Evolutionary conservation across 2,329 filamentous ascomycete genomes (phyloP).

Genomic region (Scedosporium boydii): DNA sequence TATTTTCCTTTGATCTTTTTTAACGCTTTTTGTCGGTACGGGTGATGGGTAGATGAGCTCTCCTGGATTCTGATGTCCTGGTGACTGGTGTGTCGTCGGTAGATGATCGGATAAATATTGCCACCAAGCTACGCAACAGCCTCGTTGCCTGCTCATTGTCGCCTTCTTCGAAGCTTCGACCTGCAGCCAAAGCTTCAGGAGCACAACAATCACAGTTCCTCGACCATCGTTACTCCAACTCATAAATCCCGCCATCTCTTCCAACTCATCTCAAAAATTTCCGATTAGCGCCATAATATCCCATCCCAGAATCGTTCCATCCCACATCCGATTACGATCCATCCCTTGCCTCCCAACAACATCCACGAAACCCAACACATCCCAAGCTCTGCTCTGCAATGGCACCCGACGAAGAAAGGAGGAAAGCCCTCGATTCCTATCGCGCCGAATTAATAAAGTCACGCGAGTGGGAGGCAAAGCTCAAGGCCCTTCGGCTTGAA

Average conservation of each 20-base stretch:
- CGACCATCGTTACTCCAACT: neutral
- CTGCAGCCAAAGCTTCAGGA: neutral
- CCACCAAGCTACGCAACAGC: slow-evolving; percentile 6
- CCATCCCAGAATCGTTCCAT: neutral
- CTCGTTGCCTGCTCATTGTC: slow-evolving; percentile 4
- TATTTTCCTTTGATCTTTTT: neutral
- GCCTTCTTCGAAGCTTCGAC: neutral
- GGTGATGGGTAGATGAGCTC: too few species aligned
- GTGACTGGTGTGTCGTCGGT: neutral
- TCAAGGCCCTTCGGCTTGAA: slow-evolving; percentile 86
- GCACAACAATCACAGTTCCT: neutral
- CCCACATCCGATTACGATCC: neutral
- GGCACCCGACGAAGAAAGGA: slow-evolving; percentile 43
- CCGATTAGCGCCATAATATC: neutral
- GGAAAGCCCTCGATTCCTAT: slow-evolving; percentile 67
- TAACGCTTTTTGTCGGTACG: neutral
- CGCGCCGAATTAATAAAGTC: slow-evolving; percentile 82
- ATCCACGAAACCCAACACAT: neutral
- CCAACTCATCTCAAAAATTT: neutral
- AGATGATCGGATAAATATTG: neutral
- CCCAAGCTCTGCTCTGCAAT: slow-evolving; percentile 10
- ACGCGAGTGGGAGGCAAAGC: slow-evolving; percentile 96
- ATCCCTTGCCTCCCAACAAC: neutral
- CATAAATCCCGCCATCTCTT: neutral
- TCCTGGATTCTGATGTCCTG: neutral